Base-by-base conservation (phyloP, 306 rosid species). In the Cicer cuneatum region DNA sequence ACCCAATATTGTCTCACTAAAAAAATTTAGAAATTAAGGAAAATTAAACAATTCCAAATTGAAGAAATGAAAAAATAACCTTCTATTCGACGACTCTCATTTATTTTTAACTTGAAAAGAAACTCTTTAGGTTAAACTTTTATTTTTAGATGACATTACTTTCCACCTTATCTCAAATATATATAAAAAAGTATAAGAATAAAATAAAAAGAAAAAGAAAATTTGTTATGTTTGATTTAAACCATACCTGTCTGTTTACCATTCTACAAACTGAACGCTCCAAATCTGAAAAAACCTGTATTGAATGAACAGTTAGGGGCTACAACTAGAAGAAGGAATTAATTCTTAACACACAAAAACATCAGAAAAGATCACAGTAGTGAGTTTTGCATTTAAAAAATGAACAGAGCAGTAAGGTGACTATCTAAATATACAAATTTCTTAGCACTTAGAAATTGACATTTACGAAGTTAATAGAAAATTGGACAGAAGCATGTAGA, bases 251-350 rank as follows among this genome's bases (percentile, higher is more conserved):
- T 75, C 81, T 86, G 83, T 95, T 93, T 67, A 95, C 88, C 98
- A 95, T 92, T 76, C 99, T 87, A 85, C 98, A 95, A 59, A 86
- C 96, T 15, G 99, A 95, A 41, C 97, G 89, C 89, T 95, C 99
- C 90, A 95, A 82, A 85, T 95, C 99, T 53, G 99, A 95, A 49
- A 95, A 83, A 58, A 95, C 97, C 97, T 95, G 97, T 48, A 83
- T 41, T 56, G 4, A 81, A 71, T 71, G 74, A 73, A 58, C n/a
- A 78, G 62, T 82, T 80, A 84, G 21, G 75, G 78, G 75, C 68
- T 56, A 74, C 68, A 24, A 70, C 8, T 57, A 47, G 69, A 45
- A 53, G 52, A 51, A 69, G 38, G 10, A 63, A 45, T 21, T 21
- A 38, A 51, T 46, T 18, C 21, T 13, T 59, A 51, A 33, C 56